Evolutionary conservation across 805 yeast genomes (phyloP), one percentile per base, ranked within the genome.

Genomic region (Wickerhamiella parazyma): DNA sequence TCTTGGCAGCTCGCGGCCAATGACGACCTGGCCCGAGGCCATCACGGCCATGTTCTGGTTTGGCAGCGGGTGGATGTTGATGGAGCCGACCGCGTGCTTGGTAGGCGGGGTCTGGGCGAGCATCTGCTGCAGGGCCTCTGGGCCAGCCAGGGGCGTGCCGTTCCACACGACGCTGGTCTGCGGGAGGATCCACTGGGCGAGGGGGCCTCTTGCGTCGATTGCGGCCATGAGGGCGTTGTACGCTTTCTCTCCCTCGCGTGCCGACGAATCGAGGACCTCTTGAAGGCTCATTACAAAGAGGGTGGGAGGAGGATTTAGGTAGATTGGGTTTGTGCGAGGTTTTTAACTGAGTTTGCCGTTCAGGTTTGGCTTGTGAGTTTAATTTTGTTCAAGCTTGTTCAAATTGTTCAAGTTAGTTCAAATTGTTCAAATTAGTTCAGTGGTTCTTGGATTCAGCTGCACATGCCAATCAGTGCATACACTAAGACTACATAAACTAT

Each of bases 91-190:
- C 5, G 57, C 65, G 50, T 66, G 70, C 14, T 26, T 21, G 12
- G 65, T 63, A 6, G 41, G 36, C 6, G 70, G 70, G 58, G 62
- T 56, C 6, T 50, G 50, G 3, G 49, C 36, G 45, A 58, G 50
- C 59, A 65, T 54, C 36, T 59, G 58, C 24, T 53, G 42, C 41
- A 64, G 57, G 9, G 61, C 58, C n/a, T 54, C 61, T 7, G 58
- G 55, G 7, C 70, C 70, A 9, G 53, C 60, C 17, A 65, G 46
- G 31, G 70, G 69, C 25, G 59, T 60, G 19, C 70, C 70, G 48
- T 65, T 63, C 63, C 65, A 66, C 12, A 66, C 63, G 21, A 66
- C 57, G 10, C 65, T 59, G 2, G 67, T 60, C 14, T 52, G 51
- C 7, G 62, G 59, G n/a, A 45, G 28, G 5, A 54, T 20, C 37